Conservation (phyloP, 345 rosid genomes). For the Aethionema arabicum region DNA sequence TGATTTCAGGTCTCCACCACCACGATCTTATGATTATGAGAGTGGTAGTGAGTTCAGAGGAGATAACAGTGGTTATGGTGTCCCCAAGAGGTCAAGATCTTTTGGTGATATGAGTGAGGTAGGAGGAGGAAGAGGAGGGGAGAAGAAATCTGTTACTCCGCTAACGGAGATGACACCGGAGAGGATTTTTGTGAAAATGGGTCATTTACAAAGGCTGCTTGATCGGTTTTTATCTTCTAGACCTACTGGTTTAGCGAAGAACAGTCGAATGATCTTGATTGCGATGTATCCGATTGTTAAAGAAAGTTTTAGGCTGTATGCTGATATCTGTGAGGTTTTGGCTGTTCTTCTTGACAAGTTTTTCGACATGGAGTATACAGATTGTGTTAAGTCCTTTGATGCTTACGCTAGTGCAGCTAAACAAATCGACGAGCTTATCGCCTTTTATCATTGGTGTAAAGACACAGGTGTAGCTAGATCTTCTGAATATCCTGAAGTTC, state of each 20-base stretch:
- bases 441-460: slow-evolving; percentile 77
- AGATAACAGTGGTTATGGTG: slow-evolving; percentile 39
- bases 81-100: slow-evolving; percentile 60
- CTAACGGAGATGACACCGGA: slow-evolving; percentile 72
- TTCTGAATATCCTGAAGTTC: slow-evolving; percentile 91
- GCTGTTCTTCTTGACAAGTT: slow-evolving; percentile 81
- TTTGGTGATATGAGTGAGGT: slow-evolving; percentile 71
- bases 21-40: slow-evolving; percentile 57
- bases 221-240: slow-evolving; percentile 80
- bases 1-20: slow-evolving; percentile 74
- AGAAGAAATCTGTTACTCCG: slow-evolving; percentile 52
- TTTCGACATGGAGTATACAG: slow-evolving; percentile 78
- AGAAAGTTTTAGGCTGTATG: slow-evolving; percentile 82
- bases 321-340: slow-evolving; percentile 75
- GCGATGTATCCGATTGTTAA: slow-evolving; percentile 72
- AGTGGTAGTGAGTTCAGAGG: slow-evolving; percentile 42
- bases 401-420: slow-evolving; percentile 68
- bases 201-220: slow-evolving; percentile 78
- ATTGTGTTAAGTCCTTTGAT: slow-evolving; percentile 81
- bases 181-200: slow-evolving; percentile 78
- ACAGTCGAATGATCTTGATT: slow-evolving; percentile 63
- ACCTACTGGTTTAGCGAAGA: slow-evolving; percentile 80
- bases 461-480: slow-evolving; percentile 77
- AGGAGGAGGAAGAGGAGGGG: slow-evolving; percentile 41
- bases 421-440: slow-evolving; percentile 80